Evolutionary conservation across 2,329 filamentous ascomycete species (phyloP).

Genomic region (Cercospora citrullina): DNA sequence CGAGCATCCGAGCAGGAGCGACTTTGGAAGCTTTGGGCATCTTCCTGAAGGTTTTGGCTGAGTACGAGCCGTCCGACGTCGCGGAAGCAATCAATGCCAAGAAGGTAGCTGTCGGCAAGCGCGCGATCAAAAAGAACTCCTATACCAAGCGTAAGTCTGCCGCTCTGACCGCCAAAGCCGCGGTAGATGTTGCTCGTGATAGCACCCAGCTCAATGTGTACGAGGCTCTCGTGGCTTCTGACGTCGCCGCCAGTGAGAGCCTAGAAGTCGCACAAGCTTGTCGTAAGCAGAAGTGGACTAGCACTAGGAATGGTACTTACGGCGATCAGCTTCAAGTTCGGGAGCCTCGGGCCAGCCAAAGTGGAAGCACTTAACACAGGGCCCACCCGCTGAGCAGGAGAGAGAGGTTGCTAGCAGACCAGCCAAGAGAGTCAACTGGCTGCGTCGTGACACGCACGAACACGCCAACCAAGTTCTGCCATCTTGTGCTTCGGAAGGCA

Average conservation of each 20-base stretch:
- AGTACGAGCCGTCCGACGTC: too few species aligned
- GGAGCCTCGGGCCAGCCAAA: neutral
- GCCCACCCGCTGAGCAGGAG: neutral
- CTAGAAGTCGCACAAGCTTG: too few species aligned
- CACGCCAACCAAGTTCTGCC: neutral
- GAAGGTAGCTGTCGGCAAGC: too few species aligned
- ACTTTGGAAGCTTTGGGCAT: neutral
- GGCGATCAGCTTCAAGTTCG: neutral
- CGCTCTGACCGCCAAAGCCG: too few species aligned
- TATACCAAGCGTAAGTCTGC: too few species aligned
- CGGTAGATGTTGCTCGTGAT: too few species aligned
- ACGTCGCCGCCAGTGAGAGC: too few species aligned
- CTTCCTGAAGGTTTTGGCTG: too few species aligned
- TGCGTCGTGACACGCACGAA: neutral
- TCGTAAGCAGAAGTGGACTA: neutral
- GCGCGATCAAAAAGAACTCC: too few species aligned
- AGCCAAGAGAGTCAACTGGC: neutral
- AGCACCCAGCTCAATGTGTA: too few species aligned
- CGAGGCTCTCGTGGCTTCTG: too few species aligned
- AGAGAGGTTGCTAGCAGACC: neutral
- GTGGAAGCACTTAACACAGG: neutral
- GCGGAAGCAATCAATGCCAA: too few species aligned
- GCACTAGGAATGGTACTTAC: neutral
- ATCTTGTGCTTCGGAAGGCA: neutral
- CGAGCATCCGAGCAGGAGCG: neutral